phyloP scores from a whole-genome alignment of 2,329 filamentous ascomycete species.

The Drechslera avenae region DNA sequence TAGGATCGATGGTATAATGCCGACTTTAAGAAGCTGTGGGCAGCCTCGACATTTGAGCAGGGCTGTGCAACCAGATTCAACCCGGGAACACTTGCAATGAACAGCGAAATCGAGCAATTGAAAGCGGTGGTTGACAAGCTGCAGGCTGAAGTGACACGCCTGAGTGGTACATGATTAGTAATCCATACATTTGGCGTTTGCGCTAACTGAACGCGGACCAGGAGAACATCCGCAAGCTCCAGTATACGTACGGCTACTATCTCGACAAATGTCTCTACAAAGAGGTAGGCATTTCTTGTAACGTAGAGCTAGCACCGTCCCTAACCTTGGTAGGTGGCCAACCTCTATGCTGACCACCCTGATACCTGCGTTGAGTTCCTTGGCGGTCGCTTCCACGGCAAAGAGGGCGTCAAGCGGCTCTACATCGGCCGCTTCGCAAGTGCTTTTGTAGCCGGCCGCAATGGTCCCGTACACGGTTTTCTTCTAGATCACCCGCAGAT shows the following conservation, averaged over 20 bases:
- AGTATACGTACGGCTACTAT: constrained; percentile 65
- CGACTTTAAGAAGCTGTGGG: constrained; percentile 20
- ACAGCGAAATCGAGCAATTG: constrained; percentile 37
- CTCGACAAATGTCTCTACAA: constrained; percentile 65
- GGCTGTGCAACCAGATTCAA: too few species aligned
- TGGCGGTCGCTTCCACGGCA: constrained; percentile 59
- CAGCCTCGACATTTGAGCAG: neutral
- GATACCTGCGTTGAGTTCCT: constrained; percentile 63
- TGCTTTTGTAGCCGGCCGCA: constrained; percentile 59
- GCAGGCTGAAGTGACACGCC: constrained; percentile 35
- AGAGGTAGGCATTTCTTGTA: constrained; percentile 46
- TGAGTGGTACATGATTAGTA: constrained; percentile 30
- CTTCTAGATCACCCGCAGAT: constrained; percentile 64
- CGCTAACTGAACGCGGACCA: constrained; percentile 50
- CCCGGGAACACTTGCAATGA: constrained; percentile 16
- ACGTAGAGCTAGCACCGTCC: neutral
- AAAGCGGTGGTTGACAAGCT: constrained; percentile 34
- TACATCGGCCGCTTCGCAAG: constrained; percentile 60
- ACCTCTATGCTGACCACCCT: constrained; percentile 59
- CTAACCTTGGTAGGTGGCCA: constrained; percentile 32
- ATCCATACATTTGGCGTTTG: neutral
- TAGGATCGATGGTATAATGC: neutral
- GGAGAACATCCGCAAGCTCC: constrained; percentile 60
- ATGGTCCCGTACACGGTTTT: constrained; percentile 62
- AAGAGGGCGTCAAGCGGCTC: constrained; percentile 58